These are phyloP conservation scores for Russula compacta DNA, from an alignment of 768 basidiomycete genomes.

Conservation along the genomic window DNA sequence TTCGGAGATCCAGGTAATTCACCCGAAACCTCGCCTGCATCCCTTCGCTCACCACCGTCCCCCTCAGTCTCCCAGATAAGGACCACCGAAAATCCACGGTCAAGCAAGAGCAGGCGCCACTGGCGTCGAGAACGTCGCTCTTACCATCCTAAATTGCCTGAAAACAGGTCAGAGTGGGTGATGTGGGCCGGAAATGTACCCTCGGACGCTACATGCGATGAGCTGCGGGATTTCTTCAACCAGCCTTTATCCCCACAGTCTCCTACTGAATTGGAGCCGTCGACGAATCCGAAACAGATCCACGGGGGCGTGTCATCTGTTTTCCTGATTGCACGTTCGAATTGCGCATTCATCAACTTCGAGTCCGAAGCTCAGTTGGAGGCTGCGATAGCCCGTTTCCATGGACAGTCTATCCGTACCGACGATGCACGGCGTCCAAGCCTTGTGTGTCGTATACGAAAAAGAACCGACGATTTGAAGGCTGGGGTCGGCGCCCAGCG, in stretches of 20 bases:
- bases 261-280: constrained; percentile 2
- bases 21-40: background rate
- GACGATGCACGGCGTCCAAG: constrained; percentile 63
- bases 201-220: constrained; percentile 70
- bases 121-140: constrained; percentile 33
- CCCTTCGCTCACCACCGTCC: background rate
- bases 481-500: constrained; percentile 91
- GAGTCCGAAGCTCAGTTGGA: constrained; percentile 51
- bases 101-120: background rate
- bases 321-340: constrained; percentile 91
- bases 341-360: constrained; percentile 92
- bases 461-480: constrained; percentile 73
- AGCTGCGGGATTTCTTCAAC: constrained; percentile 81
- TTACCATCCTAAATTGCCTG: constrained; percentile 64
- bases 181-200: constrained; percentile 97
- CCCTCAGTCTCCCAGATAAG: background rate
- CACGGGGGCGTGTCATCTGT: constrained; percentile 66
- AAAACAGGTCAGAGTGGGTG: constrained; percentile 81
- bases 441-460: constrained; percentile 76
- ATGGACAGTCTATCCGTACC: constrained; percentile 61
- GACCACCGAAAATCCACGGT: background rate
- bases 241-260: constrained; percentile 20
- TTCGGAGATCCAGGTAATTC: background rate
- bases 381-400: constrained; percentile 61
- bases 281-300: constrained; percentile 13